These are phyloP conservation scores for Diaporthe humulicola DNA, from an alignment of 2,329 filamentous ascomycete genomes.

Conservation along the genomic window DNA sequence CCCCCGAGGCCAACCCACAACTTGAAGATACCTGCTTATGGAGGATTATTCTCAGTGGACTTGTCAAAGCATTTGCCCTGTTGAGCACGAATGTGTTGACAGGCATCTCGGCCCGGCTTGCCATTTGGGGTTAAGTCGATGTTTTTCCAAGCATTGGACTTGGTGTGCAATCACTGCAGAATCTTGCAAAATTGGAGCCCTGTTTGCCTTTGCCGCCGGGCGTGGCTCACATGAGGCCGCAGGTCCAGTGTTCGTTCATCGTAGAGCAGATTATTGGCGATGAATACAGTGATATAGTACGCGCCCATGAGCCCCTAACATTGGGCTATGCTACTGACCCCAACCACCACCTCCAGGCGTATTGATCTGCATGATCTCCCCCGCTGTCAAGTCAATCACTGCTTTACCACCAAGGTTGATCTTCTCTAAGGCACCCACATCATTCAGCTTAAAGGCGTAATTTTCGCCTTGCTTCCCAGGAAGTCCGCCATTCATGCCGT, in stretches of 20 bases:
- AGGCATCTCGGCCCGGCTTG: no score
- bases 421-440: constrained; percentile 44
- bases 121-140: no score
- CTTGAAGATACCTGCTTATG: no score
- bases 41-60: neutral
- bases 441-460: constrained; percentile 47
- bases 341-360: constrained; percentile 51
- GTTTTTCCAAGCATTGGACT: no score
- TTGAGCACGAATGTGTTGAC: neutral
- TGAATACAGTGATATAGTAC: neutral
- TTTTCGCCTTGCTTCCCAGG: constrained; percentile 43
- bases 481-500: constrained; percentile 76
- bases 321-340: neutral
- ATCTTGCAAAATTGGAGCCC: neutral
- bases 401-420: constrained; percentile 51
- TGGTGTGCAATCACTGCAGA: neutral
- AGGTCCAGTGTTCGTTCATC: neutral
- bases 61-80: neutral
- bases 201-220: neutral
- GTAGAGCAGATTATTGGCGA: neutral
- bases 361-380: constrained; percentile 53
- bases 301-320: neutral
- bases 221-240: neutral
- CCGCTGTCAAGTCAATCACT: constrained; percentile 46
- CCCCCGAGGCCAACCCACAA: neutral